A percentile compares a stretch with the other conserved stretches of the same genome.
phyloP scores from a whole-genome alignment of 306 rosid species.

The Vigna hirtella region DNA sequence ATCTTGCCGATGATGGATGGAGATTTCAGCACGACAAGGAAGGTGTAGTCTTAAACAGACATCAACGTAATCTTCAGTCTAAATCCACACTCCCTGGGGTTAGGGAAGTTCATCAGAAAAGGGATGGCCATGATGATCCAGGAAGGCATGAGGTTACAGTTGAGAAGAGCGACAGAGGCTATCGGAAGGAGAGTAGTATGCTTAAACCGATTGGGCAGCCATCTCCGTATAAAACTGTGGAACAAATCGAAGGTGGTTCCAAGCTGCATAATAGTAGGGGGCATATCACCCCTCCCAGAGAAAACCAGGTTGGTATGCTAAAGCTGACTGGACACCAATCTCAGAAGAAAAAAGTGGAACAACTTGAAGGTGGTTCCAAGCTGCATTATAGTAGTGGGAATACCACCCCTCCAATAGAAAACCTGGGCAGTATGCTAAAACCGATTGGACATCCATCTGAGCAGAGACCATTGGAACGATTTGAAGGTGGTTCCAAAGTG shows the following conservation, averaged over 20 bases:
- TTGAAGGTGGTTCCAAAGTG: constrained; percentile 49
- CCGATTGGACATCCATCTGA: constrained; percentile 57
- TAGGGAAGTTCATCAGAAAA: constrained; percentile 50
- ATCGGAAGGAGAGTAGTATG: constrained; percentile 52
- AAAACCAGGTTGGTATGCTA: constrained; percentile 48
- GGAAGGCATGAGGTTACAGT: constrained; percentile 51
- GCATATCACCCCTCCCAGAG: constrained; percentile 45
- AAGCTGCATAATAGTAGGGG: constrained; percentile 48
- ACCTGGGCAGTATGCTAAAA: constrained; percentile 51
- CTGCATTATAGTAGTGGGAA: constrained; percentile 50
- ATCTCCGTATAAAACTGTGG: constrained; percentile 55
- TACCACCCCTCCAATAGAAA: constrained; percentile 44
- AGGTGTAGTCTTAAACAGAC: constrained; percentile 53
- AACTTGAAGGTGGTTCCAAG: constrained; percentile 49
- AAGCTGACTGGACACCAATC: constrained; percentile 58
- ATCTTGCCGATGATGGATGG: constrained; percentile 35
- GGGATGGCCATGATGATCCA: constrained; percentile 48
- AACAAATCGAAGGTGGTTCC: constrained; percentile 51
- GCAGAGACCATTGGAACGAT: constrained; percentile 50
- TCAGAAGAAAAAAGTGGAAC: constrained; percentile 52
- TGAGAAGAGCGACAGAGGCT: constrained; percentile 56
- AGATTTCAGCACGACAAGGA: constrained; percentile 52
- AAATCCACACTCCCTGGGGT: constrained; percentile 51
- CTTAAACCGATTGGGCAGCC: constrained; percentile 55
- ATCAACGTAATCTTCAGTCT: constrained; percentile 51